These are phyloP conservation scores for Serendipita sp. DNA, from an alignment of 768 basidiomycete genomes.

Conservation along the genomic window DNA sequence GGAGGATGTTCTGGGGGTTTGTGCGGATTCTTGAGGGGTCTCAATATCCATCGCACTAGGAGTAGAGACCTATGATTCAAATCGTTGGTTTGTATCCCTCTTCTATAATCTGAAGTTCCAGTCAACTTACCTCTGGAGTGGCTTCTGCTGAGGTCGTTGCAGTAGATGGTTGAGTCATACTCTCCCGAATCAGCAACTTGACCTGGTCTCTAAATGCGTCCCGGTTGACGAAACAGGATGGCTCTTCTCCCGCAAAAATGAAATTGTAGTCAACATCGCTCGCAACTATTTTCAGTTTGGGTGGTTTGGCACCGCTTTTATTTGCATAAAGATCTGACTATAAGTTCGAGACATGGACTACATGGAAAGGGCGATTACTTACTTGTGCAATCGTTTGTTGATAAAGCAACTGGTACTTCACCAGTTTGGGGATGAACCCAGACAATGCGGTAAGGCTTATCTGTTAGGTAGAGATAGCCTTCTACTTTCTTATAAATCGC, in stretches of 20 bases:
- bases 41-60: not conserved
- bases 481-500: conserved; percentile 4
- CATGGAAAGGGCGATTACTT: not conserved
- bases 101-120: not conserved
- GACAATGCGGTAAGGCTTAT: not conserved
- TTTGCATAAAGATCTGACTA: not conserved
- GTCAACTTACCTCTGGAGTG: not conserved
- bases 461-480: conserved; percentile 1
- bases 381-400: not conserved
- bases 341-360: not conserved
- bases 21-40: conserved; percentile 12
- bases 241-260: not conserved
- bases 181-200: not conserved
- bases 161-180: not conserved
- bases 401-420: not conserved
- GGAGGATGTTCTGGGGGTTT: conserved; percentile 20
- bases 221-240: not conserved
- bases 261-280: not conserved
- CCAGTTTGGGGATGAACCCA: not conserved
- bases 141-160: not conserved
- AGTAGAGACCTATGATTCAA: not conserved
- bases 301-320: not conserved
- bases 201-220: conserved; percentile 4
- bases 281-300: not conserved
- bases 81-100: not conserved